A percentile compares a stretch with the other conserved stretches of the same genome.
Evolutionary conservation across 2,329 filamentous ascomycete genomes (phyloP).

Genomic region (Clonostachys sp.): DNA sequence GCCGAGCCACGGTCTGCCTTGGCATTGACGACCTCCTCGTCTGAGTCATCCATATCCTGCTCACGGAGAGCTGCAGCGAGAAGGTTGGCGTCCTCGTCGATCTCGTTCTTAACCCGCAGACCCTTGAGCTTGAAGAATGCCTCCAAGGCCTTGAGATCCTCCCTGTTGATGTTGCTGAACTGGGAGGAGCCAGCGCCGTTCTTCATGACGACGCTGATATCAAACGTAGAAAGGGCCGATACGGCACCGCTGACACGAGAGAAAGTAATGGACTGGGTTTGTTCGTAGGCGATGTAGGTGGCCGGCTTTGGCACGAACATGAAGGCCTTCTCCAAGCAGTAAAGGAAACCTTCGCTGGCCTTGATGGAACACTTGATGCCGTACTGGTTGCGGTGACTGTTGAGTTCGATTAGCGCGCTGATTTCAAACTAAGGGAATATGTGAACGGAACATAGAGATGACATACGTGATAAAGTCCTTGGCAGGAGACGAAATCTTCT

Average conservation of each 20-base stretch:
- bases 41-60: slow-evolving; percentile 77
- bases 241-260: slow-evolving; percentile 92
- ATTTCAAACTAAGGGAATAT: no score
- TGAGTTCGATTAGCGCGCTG: no score
- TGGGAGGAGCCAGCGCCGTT: slow-evolving; percentile 82
- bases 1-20: slow-evolving; percentile 81
- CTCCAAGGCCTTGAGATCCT: slow-evolving; percentile 95
- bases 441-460: not conserved
- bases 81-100: slow-evolving; percentile 83
- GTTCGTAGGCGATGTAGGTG: slow-evolving; percentile 94
- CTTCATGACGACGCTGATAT: slow-evolving; percentile 92
- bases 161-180: slow-evolving; percentile 98
- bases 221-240: slow-evolving; percentile 91
- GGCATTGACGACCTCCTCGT: slow-evolving; percentile 71
- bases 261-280: slow-evolving; percentile 87
- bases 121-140: slow-evolving; percentile 96
- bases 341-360: slow-evolving; percentile 94
- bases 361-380: slow-evolving; percentile 99
- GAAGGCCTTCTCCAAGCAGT: slow-evolving; percentile 96
- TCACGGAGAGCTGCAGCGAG: slow-evolving; percentile 80
- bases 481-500: slow-evolving; percentile 90
- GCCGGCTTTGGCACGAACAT: slow-evolving; percentile 99
- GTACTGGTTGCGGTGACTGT: slow-evolving; percentile 80
- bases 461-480: slow-evolving; percentile 82
- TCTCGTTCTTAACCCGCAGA: slow-evolving; percentile 96